Conservation (phyloP, 1,139 yeast species). For the Diutina scorzettiae region DNA sequence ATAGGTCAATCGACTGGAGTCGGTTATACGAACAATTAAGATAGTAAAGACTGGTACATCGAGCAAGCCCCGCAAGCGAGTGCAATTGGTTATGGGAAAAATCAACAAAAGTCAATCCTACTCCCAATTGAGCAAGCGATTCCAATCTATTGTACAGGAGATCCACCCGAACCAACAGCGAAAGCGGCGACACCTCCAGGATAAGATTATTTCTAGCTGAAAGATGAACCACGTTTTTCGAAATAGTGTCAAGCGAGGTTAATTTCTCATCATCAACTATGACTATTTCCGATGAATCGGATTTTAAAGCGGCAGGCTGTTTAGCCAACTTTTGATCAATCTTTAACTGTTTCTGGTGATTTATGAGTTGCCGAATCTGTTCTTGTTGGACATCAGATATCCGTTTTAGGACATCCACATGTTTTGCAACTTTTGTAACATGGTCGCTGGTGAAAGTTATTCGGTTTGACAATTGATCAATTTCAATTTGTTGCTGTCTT, state of each 20-base stretch:
- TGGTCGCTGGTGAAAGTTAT: no score
- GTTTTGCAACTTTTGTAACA: no score
- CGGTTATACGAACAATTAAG: not conserved
- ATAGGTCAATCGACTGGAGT: not conserved
- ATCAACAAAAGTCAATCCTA: not conserved
- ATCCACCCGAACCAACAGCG: not conserved
- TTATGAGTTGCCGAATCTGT: no score
- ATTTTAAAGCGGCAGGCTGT: no score
- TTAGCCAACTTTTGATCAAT: no score
- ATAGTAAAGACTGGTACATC: not conserved
- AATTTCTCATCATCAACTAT: not conserved
- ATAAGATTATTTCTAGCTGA: not conserved
- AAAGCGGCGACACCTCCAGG: not conserved
- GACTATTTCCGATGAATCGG: no score
- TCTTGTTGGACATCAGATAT: no score
- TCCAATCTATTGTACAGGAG: not conserved
- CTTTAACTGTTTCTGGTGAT: no score
- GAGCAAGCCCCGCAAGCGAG: not conserved
- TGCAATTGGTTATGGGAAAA: not conserved
- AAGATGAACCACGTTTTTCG: not conserved
- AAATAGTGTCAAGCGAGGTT: not conserved
- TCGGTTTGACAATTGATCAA: no score
- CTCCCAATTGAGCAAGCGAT: not conserved
- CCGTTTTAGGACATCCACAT: no score
- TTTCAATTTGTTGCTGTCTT: no score